These are phyloP conservation scores for Cryptococcus sp. DNA, from an alignment of 1,284 basidiomycete species.

Conservation along the genomic window DNA sequence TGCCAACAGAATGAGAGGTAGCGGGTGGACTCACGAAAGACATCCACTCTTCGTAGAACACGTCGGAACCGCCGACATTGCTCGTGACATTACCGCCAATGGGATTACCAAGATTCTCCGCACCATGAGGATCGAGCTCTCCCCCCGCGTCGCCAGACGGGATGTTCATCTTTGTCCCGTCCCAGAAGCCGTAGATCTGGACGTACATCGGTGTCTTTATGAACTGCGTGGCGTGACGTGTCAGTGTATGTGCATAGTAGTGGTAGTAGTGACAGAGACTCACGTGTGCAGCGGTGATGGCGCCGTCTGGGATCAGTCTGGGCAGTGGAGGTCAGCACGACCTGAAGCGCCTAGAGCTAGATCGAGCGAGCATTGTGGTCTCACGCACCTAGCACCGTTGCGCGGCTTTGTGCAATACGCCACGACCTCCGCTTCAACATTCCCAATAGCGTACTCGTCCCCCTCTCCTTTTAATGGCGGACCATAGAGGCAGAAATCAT, in stretches of 20 bases:
- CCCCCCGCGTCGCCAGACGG: slow-evolving; percentile 57
- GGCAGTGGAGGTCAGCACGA: slow-evolving; percentile 2
- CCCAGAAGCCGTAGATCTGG: slow-evolving; percentile 56
- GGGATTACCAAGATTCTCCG: slow-evolving; percentile 56
- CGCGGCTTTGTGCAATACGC: slow-evolving; percentile 49
- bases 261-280: slow-evolving; percentile 2
- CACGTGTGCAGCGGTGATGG: slow-evolving; percentile 47
- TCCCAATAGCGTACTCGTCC: slow-evolving; percentile 44
- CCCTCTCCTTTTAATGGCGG: slow-evolving; percentile 34
- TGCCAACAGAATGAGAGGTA: neutral
- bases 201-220: slow-evolving; percentile 52
- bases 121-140: slow-evolving; percentile 57
- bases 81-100: slow-evolving; percentile 59
- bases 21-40: slow-evolving; percentile 35
- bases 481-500: slow-evolving; percentile 53
- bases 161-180: slow-evolving; percentile 52
- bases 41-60: slow-evolving; percentile 60
- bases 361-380: too few relatives aligned
- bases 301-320: slow-evolving; percentile 52
- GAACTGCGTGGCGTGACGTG: slow-evolving; percentile 27
- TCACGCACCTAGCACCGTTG: slow-evolving; percentile 38
- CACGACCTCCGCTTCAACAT: slow-evolving; percentile 48
- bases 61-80: slow-evolving; percentile 56
- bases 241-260: neutral
- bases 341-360: neutral